Conservation (phyloP, 2,329 filamentous ascomycete species). For the Chaetomium sp. region DNA sequence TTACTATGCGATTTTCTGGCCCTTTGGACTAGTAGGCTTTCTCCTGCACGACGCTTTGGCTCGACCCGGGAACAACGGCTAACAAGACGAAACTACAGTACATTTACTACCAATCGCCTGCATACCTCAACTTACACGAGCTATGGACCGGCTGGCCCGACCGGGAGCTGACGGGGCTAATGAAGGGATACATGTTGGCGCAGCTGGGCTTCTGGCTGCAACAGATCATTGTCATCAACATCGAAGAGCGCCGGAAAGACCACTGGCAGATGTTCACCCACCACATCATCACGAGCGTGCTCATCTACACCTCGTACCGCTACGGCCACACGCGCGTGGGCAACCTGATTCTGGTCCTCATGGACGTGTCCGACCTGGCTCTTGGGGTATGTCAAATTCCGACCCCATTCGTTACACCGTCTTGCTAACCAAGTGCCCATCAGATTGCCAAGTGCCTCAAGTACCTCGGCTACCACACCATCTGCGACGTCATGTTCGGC, state of each 20-base stretch:
- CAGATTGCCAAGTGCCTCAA: constrained; percentile 92
- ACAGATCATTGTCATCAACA: constrained; percentile 88
- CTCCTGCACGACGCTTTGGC: too few relatives aligned
- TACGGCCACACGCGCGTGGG: constrained; percentile 85
- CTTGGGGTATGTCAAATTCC: constrained; percentile 59
- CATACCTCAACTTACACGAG: constrained; percentile 68
- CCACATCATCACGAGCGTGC: constrained; percentile 78
- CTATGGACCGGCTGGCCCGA: constrained; percentile 84
- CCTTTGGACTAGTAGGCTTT: constrained; percentile 67
- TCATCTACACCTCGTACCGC: constrained; percentile 76
- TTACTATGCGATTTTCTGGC: constrained; percentile 79
- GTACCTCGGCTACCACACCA: constrained; percentile 68
- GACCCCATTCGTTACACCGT: background rate
- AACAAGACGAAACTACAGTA: constrained; percentile 48
- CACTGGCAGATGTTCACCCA: constrained; percentile 94
- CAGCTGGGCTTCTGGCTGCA: constrained; percentile 93
- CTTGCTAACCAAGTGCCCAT: background rate
- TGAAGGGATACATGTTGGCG: constrained; percentile 85
- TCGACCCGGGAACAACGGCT: background rate
- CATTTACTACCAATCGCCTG: constrained; percentile 69
- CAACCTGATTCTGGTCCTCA: constrained; percentile 80
- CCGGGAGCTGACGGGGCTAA: constrained; percentile 63
- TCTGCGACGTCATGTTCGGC: constrained; percentile 79
- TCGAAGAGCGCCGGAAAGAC: constrained; percentile 91
- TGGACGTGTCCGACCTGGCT: constrained; percentile 89